phyloP scores from a whole-genome alignment of 352 stramenopile species.

The Globisporangium solare region DNA sequence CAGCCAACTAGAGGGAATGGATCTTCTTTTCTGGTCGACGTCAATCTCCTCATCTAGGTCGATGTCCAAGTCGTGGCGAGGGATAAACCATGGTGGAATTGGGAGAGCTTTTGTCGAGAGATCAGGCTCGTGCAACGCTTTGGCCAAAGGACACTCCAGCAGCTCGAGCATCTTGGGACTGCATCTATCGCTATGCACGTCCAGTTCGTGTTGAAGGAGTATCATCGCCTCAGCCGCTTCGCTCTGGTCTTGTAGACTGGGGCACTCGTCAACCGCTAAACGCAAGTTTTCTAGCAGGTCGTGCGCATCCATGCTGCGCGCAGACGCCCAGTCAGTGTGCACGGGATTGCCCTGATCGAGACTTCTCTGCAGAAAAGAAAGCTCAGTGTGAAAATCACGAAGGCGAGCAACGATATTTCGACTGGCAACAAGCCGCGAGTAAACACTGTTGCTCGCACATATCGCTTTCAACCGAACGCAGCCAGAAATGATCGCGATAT shows the following conservation, averaged over 20 bases:
- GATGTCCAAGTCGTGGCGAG: constrained; percentile 85
- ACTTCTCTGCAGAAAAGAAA: constrained; percentile 2
- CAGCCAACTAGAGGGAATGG: constrained; percentile 25
- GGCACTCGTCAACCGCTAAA: too few species aligned
- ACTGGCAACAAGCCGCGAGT: constrained; percentile 2
- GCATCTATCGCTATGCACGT: constrained; percentile 1
- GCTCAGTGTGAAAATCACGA: constrained; percentile 7
- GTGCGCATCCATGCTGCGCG: background rate
- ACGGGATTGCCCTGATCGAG: background rate
- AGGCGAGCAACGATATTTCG: background rate
- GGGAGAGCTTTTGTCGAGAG: background rate
- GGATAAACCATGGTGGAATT: constrained; percentile 46
- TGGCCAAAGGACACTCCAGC: background rate
- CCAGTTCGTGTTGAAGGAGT: constrained; percentile 2
- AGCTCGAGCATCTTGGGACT: constrained; percentile 1
- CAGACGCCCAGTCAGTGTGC: background rate
- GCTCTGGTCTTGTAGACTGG: background rate
- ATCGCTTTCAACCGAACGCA: background rate
- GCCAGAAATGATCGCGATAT: constrained; percentile 1
- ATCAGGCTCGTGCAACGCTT: background rate
- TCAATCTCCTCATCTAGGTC: constrained; percentile 17
- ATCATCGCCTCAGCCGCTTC: background rate
- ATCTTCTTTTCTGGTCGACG: background rate
- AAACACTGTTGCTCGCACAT: background rate
- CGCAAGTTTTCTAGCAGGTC: background rate